Evolutionary conservation across 73 alveolate species (phyloP), one percentile per base, ranked within the genome.

Genomic region (Blepharisma japonicum): DNA sequence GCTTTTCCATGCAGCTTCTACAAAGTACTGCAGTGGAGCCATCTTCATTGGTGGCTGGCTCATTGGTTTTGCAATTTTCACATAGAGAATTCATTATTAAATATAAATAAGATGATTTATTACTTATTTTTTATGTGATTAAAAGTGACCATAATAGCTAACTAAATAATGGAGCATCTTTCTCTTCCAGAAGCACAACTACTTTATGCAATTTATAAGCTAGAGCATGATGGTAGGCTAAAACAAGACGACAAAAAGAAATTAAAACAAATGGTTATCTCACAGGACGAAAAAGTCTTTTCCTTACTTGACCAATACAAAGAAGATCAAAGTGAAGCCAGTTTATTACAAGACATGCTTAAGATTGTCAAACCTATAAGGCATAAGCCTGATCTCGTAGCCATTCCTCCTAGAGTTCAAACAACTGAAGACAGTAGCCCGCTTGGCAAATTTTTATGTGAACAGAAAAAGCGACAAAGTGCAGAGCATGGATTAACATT

Each of bases 401-500:
- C 42, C 42, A 61, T 61, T 9, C 39, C 74, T n/a, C 14, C 74
- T 5, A 61, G 23, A 39, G 11, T 14, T 25, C 50, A n/a, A 20
- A 61, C 18, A 8, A 39, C 14, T 18, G 74, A 61, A 8, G 23
- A 14, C 47, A 61, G 74, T 5, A 61, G 74, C 5, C 74, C 74
- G 14, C 47, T 61, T 5, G 74, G 74, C 50, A 61, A n/a, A 18
- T 61, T 61, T 61, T 61, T 61, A 25, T 39, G 23, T 25, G 74
- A 61, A 25, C 14, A 61, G 74, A 61, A 61, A 61, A 61, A 61
- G 46, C 2, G 74, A 61, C 74, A 61, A 25, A n/a, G 14, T n/a
- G 74, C 74, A 20, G 74, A 61, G 47, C 74, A 61, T 61, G 74
- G 23, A 39, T 39, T 61, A 9, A 61, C 14, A 61, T 25, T 61